Evolutionary conservation across 2,329 filamentous ascomycete genomes (phyloP), one percentile per base, ranked within the genome.

Genomic region (Cladosporium cucumerinum): DNA sequence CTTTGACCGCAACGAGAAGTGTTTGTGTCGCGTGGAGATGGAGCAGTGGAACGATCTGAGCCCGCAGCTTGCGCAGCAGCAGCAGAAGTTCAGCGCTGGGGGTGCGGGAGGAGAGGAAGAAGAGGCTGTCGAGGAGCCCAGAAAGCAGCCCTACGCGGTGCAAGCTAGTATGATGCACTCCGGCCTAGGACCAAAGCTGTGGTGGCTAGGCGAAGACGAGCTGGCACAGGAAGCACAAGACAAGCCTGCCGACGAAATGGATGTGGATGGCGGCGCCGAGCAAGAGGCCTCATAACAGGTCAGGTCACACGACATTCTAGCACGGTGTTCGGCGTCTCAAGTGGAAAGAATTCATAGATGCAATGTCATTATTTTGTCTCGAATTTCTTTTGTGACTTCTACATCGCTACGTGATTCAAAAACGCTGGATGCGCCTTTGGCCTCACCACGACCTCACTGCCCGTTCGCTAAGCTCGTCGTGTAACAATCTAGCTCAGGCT

Each of bases 11-110:
- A 89, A 94, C 73, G 95, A 98, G 79, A 87, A 90, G 72, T 93
- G 97, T 30, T 86, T 94, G 48, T 90, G 98, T 72, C 86, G 92
- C 25, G 88, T 98, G 48, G 87, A 96, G 71, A 86, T 89, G 59
- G 95, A 99, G 79, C 86, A 91, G 69, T 99, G 95, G 93, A 87
- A 92, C 66, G 94, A 98, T 75, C 90, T 96, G 77, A 88, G 90
- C 0, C 94, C 94, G 0, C 87, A 96, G 78, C 86, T 88, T 49
- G 89, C 92, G 87, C 88, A 60, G 86, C 89, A 60, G 57, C 58
- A 61, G 43, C 89, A 61, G 57, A 52, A 61, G 51, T 55, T 66
- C 57, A 58, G 34, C 65, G 72, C 48, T 68, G 49, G 34, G 68
- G 66, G 61, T 66, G 51, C 51, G 8, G 64, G 39, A 32, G 60